Evolutionary conservation across 371 early-diverging fungal genomes (phyloP).

Genomic region (Mucor mucedo): DNA sequence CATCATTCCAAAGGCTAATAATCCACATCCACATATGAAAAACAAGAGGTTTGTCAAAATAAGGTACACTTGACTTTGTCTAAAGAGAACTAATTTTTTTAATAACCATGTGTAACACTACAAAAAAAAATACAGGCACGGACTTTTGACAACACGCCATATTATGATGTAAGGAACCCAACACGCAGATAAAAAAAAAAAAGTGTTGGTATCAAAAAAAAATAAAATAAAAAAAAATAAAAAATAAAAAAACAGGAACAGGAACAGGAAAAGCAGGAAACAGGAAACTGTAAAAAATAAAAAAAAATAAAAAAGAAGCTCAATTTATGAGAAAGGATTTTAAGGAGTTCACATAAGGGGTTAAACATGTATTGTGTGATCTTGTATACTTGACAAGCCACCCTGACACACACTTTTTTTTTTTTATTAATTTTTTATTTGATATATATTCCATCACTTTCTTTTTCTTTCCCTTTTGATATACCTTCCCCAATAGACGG

Average conservation of each 20-base stretch:
- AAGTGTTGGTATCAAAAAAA: not conserved
- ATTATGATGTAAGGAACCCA: not conserved
- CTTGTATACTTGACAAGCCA: slow-evolving; percentile 4
- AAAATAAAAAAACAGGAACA: slow-evolving; percentile 1
- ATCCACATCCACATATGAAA: slow-evolving; percentile 39
- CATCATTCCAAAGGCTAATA: slow-evolving; percentile 44
- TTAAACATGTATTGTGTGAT: too few species aligned
- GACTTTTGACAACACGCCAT: slow-evolving; percentile 57
- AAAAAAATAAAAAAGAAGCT: too few species aligned
- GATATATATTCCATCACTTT: not conserved
- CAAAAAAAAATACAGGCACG: not conserved
- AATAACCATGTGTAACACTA: not conserved
- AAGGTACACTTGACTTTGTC: slow-evolving; percentile 40
- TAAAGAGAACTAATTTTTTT: slow-evolving; percentile 1
- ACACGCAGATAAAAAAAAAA: not conserved
- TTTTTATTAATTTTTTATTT: slow-evolving; percentile 1
- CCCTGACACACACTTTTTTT: not conserved
- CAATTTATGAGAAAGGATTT: too few species aligned
- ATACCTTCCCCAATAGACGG: not conserved
- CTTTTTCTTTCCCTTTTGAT: slow-evolving; percentile 3
- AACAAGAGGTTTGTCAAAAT: slow-evolving; percentile 39
- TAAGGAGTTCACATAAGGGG: too few species aligned
- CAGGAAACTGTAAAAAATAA: not conserved
- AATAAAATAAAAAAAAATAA: slow-evolving; percentile 11
- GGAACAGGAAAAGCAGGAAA: not conserved